Conservation (phyloP, 139 green algal genomes). For the Haematococcus lacustris region DNA sequence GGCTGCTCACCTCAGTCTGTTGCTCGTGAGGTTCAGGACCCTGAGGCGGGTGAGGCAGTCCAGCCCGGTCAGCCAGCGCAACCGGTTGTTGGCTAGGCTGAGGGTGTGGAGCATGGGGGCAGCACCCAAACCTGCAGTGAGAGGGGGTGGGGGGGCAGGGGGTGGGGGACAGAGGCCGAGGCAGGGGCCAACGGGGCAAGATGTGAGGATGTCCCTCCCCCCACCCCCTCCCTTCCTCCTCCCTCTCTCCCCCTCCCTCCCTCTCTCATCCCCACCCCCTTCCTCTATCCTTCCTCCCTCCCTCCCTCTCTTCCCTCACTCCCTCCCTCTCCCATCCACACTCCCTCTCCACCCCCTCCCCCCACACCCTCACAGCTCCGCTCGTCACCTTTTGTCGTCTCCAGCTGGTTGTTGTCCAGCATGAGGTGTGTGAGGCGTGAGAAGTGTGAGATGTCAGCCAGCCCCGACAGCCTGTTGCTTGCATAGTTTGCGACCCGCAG, state of each 20-base stretch:
- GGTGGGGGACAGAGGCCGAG: no score
- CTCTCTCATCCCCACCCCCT: no score
- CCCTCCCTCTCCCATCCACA: no score
- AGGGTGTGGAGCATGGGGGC: conserved; percentile 22
- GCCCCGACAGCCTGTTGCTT: conserved; percentile 25
- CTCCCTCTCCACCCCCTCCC: no score
- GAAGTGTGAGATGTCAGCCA: conserved; percentile 31
- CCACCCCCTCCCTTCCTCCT: no score
- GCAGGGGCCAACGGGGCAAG: no score
- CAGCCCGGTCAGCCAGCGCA: conserved; percentile 23
- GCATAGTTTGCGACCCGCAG: conserved; percentile 41
- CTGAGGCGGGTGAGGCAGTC: background rate
- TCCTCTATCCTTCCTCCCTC: no score
- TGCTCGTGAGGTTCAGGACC: conserved; percentile 13
- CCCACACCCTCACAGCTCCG: no score
- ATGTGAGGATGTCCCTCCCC: no score
- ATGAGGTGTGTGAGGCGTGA: conserved; percentile 19
- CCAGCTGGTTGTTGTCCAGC: conserved; percentile 33
- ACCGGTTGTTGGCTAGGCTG: conserved; percentile 25
- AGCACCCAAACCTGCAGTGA: conserved; percentile 5
- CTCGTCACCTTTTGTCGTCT: conserved; percentile 7
- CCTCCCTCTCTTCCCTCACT: no score
- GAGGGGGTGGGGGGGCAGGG: no score
- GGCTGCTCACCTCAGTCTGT: conserved; percentile 12
- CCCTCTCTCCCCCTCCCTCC: no score